phyloP scores from a whole-genome alignment of 2,329 filamentous ascomycete species.

The Septoria petroselini region DNA sequence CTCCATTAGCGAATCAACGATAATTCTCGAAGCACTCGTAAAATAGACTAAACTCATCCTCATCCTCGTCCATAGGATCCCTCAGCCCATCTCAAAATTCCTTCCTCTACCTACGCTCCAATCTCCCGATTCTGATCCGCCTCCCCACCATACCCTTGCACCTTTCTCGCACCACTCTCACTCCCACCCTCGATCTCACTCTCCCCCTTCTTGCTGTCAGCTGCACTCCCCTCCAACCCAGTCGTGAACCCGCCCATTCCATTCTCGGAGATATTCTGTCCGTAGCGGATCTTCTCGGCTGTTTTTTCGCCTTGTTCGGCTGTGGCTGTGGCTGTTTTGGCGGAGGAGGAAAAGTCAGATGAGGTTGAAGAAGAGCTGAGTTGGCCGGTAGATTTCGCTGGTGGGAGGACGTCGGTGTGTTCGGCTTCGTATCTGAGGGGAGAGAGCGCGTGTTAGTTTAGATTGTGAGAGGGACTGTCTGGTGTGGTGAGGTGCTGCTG shows the following conservation, averaged over 20 bases:
- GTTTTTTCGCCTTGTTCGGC: constrained; percentile 44
- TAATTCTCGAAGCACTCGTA: too few relatives aligned
- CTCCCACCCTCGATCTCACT: too few relatives aligned
- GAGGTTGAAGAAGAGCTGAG: constrained; percentile 42
- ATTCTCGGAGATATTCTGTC: constrained; percentile 55
- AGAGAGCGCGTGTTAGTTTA: background rate
- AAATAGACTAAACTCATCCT: too few relatives aligned
- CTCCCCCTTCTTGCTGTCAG: too few relatives aligned
- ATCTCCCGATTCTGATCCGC: constrained; percentile 33
- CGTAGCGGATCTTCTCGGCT: constrained; percentile 55
- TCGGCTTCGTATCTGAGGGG: constrained; percentile 63
- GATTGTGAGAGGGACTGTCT: background rate
- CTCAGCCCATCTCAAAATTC: too few relatives aligned
- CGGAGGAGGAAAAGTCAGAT: constrained; percentile 35
- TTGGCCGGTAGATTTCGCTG: constrained; percentile 56
- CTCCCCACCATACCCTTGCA: constrained; percentile 40
- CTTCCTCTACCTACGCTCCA: constrained; percentile 8
- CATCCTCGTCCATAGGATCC: too few relatives aligned
- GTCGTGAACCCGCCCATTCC: constrained; percentile 55
- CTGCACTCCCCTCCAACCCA: constrained; percentile 39
- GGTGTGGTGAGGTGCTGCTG: too few relatives aligned
- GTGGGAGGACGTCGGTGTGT: constrained; percentile 49
- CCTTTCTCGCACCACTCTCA: too few relatives aligned
- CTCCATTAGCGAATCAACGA: too few relatives aligned
- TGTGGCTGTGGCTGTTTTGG: constrained; percentile 36